Conservation (phyloP, 176 grass and related monocot genomes). For the Oryza rufipogon region DNA sequence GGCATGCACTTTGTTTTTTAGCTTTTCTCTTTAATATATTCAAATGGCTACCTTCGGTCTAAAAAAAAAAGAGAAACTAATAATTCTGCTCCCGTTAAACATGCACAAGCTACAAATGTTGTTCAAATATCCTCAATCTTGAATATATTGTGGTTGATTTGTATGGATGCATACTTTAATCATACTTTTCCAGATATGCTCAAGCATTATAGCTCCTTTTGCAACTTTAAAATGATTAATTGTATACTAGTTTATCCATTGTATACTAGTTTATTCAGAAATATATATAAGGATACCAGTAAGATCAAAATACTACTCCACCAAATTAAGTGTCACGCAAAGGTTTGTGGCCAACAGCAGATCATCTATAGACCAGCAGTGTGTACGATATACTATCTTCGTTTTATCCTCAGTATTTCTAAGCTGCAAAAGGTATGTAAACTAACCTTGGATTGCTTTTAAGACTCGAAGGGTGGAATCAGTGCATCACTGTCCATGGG, state of each 20-base stretch:
- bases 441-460: conserved; percentile 3
- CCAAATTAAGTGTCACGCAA: neutral
- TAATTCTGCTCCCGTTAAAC: neutral
- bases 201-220: neutral
- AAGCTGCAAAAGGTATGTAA: neutral
- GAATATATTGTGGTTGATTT: neutral
- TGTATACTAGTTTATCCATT: too few relatives aligned
- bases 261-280: too few relatives aligned
- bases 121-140: neutral
- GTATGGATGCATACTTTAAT: neutral
- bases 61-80: neutral
- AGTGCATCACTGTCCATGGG: neutral
- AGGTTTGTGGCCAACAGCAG: neutral
- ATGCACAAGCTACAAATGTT: neutral
- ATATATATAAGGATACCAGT: too few relatives aligned
- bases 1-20: too few relatives aligned
- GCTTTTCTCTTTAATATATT: too few relatives aligned
- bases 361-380: neutral
- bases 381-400: neutral
- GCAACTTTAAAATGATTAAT: neutral
- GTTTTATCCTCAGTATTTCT: neutral
- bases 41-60: too few relatives aligned
- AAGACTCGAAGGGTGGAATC: neutral
- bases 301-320: neutral
- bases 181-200: neutral